Percentiles rank a stretch among this genome's conserved stretches.
phyloP scores from a whole-genome alignment of 352 stramenopile species.

The Phytophthora foliorum region DNA sequence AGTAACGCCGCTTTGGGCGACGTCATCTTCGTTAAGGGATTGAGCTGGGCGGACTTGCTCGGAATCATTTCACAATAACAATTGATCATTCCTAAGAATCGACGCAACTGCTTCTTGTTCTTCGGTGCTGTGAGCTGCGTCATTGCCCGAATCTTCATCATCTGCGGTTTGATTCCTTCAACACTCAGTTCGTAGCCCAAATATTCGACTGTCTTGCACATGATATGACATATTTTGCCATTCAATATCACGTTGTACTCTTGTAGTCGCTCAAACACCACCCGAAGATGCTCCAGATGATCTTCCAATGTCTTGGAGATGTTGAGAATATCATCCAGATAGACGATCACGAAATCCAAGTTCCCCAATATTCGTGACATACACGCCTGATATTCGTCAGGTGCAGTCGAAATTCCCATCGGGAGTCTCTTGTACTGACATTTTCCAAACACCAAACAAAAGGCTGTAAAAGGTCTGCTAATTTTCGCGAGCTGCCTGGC shows the following conservation, averaged over 20 bases:
- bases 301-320: not conserved
- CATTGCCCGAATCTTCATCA: not conserved
- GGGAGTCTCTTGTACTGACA: constrained; percentile 7
- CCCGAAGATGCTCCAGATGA: constrained; percentile 1
- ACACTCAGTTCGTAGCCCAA: not conserved
- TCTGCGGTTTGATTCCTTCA: not conserved
- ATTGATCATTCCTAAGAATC: constrained; percentile 4
- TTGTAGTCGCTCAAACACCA: not conserved
- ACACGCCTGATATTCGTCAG: constrained; percentile 13
- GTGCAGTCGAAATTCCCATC: constrained; percentile 8
- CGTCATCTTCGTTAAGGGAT: not conserved
- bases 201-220: constrained; percentile 3
- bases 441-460: constrained; percentile 6
- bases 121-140: not conserved
- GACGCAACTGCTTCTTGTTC: constrained; percentile 2
- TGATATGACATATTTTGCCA: constrained; percentile 21
- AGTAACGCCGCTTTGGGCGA: not conserved
- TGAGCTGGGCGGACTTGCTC: not conserved
- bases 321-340: constrained; percentile 2
- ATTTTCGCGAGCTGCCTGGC: not conserved
- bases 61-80: not conserved
- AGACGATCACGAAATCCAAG: not conserved
- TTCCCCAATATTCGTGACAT: constrained; percentile 7
- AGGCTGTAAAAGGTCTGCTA: not conserved
- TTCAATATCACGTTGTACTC: constrained; percentile 10